Percentiles rank a stretch among this genome's conserved stretches.
Conservation (phyloP, 768 basidiomycete genomes). For the Strobilomyces dryophilus region DNA sequence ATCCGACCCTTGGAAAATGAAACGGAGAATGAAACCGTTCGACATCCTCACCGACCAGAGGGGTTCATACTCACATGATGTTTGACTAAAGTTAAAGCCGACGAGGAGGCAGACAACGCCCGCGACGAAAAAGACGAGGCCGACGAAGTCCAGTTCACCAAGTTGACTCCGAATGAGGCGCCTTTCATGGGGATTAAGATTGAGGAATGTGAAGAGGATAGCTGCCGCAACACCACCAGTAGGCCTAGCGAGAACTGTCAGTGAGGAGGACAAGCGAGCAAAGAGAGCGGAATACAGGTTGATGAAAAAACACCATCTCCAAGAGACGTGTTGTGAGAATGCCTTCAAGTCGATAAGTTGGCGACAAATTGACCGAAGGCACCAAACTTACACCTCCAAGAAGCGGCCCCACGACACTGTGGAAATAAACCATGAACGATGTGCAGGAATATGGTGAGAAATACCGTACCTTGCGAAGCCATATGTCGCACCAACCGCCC, state of each 20-base stretch:
- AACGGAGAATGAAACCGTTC: neutral
- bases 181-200: constrained; percentile 70
- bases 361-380: neutral
- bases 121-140: constrained; percentile 55
- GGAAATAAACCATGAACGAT: neutral
- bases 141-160: constrained; percentile 68
- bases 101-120: constrained; percentile 68
- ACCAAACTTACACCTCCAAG: constrained; percentile 65
- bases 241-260: constrained; percentile 42
- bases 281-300: constrained; percentile 49
- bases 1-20: constrained; percentile 45
- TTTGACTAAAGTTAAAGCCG: constrained; percentile 71
- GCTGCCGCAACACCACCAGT: constrained; percentile 63
- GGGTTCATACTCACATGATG: constrained; percentile 46
- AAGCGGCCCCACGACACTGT: constrained; percentile 71
- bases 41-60: neutral
- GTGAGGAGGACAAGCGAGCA: neutral
- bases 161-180: constrained; percentile 55
- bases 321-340: constrained; percentile 69
- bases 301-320: constrained; percentile 86
- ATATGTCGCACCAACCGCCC: constrained; percentile 74
- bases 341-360: constrained; percentile 31
- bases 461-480: constrained; percentile 50
- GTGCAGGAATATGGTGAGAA: neutral
- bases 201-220: constrained; percentile 69